Evolutionary conservation across 139 green algal genomes (phyloP).

Genomic region (Nannochloris sp.): DNA sequence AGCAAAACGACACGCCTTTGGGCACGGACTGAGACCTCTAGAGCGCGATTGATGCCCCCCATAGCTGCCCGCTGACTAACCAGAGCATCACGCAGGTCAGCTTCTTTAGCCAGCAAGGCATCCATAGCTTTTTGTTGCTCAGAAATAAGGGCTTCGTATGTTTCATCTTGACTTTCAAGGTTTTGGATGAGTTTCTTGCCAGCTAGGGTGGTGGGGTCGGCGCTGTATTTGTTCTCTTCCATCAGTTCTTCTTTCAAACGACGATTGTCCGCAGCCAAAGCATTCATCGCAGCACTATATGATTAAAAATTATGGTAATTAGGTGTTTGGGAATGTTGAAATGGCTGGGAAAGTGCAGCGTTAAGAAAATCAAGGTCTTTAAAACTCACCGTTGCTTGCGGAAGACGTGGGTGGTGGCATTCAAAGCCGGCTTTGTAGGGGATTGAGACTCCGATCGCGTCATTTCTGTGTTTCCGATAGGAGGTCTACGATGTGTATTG

Average conservation of each 20-base stretch:
- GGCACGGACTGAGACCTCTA: conserved; percentile 51
- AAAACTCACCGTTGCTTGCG: conserved; percentile 17
- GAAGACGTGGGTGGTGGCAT: conserved; percentile 17
- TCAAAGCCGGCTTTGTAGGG: too few species aligned
- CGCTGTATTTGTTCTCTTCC: conserved; percentile 84
- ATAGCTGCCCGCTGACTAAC: conserved; percentile 49
- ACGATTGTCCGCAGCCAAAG: conserved; percentile 70
- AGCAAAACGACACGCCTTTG: conserved; percentile 60
- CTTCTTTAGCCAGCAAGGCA: background rate
- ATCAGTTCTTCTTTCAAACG: conserved; percentile 84
- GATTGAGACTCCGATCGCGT: too few species aligned
- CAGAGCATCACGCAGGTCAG: conserved; percentile 18
- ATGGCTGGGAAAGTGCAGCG: background rate
- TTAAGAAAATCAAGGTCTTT: background rate
- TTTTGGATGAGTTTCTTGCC: conserved; percentile 1
- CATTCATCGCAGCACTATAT: conserved; percentile 68
- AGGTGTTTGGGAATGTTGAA: background rate
- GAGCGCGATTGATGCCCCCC: conserved; percentile 68
- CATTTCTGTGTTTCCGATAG: too few species aligned
- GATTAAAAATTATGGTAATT: background rate
- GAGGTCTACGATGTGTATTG: too few species aligned
- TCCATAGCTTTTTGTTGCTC: background rate
- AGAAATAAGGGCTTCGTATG: background rate
- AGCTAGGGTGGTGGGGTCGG: conserved; percentile 42
- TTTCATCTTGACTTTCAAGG: background rate